Evolutionary conservation across 2,329 filamentous ascomycete genomes (phyloP).

Genomic region (Exophiala bonariae): DNA sequence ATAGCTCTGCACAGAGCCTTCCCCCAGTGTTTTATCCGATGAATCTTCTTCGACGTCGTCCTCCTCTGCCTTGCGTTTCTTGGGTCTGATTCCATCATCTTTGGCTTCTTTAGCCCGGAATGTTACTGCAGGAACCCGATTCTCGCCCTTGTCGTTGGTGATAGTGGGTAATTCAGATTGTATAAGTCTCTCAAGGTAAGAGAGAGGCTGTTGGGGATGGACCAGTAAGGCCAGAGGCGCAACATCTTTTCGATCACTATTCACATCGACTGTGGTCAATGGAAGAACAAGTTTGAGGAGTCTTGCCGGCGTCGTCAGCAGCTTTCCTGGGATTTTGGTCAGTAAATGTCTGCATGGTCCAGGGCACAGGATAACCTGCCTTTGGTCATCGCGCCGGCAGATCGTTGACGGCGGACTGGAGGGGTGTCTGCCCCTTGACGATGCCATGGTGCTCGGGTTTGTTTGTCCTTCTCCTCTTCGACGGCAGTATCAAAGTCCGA

Average conservation of each 20-base stretch:
- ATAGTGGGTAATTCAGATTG: slow-evolving; percentile 80
- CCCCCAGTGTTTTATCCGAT: slow-evolving; percentile 44
- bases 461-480: slow-evolving; percentile 44
- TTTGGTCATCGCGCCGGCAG: slow-evolving; percentile 64
- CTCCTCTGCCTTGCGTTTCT: slow-evolving; percentile 37
- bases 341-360: not conserved
- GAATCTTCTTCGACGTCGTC: slow-evolving; percentile 44
- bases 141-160: slow-evolving; percentile 59
- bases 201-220: slow-evolving; percentile 87
- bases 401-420: slow-evolving; percentile 54
- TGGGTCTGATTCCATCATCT: slow-evolving; percentile 53
- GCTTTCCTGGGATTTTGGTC: slow-evolving; percentile 58
- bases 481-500: slow-evolving; percentile 30
- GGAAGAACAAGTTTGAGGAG: slow-evolving; percentile 80
- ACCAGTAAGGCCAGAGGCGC: slow-evolving; percentile 82
- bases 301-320: slow-evolving; percentile 76
- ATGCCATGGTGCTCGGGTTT: slow-evolving; percentile 66
- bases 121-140: slow-evolving; percentile 70
- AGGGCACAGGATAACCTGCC: slow-evolving; percentile 41
- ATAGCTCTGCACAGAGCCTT: slow-evolving; percentile 68
- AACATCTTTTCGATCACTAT: slow-evolving; percentile 66
- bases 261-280: slow-evolving; percentile 62
- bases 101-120: slow-evolving; percentile 79
- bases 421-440: slow-evolving; percentile 60
- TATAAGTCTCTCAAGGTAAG: slow-evolving; percentile 84